Evolutionary conservation across 2,329 filamentous ascomycete species (phyloP).

Genomic region (Phaeosphaeriaceae sp.): DNA sequence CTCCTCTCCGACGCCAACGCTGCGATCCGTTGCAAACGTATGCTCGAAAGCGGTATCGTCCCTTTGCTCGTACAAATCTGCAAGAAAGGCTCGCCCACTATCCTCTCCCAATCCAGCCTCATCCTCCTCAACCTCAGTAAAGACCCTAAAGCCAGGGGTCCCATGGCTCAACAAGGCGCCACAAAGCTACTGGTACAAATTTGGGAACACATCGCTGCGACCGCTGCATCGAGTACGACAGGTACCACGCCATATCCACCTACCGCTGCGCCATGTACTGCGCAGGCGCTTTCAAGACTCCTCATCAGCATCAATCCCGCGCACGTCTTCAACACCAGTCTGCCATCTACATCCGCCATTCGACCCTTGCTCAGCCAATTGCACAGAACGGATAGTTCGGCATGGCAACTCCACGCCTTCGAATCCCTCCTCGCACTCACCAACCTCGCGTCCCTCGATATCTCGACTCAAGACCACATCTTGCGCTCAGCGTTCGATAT

Average conservation of each 20-base stretch:
- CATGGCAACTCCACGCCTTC: constrained; percentile 84
- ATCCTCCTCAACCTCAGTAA: constrained; percentile 81
- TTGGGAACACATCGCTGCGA: constrained; percentile 62
- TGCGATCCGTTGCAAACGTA: constrained; percentile 73
- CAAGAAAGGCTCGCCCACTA: constrained; percentile 74
- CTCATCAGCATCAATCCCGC: constrained; percentile 85
- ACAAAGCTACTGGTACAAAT: constrained; percentile 81
- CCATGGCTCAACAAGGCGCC: constrained; percentile 91
- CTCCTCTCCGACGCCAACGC: constrained; percentile 81
- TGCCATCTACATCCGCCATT: constrained; percentile 78
- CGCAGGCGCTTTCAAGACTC: constrained; percentile 83
- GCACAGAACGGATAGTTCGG: constrained; percentile 61
- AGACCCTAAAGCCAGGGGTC: constrained; percentile 74
- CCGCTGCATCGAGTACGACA: constrained; percentile 53
- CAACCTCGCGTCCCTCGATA: constrained; percentile 82
- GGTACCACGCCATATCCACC: constrained; percentile 41
- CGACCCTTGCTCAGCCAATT: constrained; percentile 81
- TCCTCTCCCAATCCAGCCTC: constrained; percentile 74
- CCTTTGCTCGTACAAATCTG: constrained; percentile 78
- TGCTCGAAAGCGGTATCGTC: constrained; percentile 80
- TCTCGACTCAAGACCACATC: constrained; percentile 69
- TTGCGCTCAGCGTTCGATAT: constrained; percentile 75
- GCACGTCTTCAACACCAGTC: constrained; percentile 81
- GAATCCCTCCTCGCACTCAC: constrained; percentile 91
- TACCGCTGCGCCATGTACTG: constrained; percentile 62